phyloP scores from a whole-genome alignment of 1,139 yeast species.

The Taiozyma sp. region DNA sequence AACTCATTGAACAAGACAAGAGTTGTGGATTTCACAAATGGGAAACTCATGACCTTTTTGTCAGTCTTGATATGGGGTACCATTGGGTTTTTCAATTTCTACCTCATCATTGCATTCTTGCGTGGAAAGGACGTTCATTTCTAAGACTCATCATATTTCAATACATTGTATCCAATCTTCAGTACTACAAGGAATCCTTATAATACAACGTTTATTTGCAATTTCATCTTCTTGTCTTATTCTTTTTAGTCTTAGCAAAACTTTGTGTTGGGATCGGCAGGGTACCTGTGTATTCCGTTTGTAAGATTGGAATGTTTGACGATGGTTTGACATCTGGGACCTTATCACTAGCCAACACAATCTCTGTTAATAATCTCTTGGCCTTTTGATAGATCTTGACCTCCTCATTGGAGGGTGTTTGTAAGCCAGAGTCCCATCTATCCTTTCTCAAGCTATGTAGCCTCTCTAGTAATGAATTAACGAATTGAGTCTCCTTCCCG shows the following conservation, averaged over 20 bases:
- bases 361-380: conserved; percentile 44
- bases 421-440: conserved; percentile 41
- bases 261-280: conserved; percentile 58
- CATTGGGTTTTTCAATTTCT: conserved; percentile 69
- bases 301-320: conserved; percentile 56
- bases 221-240: conserved; percentile 18
- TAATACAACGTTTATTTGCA: neutral
- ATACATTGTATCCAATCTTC: no score
- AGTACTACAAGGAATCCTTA: neutral
- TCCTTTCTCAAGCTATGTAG: conserved; percentile 61
- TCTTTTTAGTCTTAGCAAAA: conserved; percentile 28
- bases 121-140: conserved; percentile 66
- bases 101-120: conserved; percentile 62
- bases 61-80: conserved; percentile 66
- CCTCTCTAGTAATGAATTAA: conserved; percentile 52
- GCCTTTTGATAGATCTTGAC: conserved; percentile 44
- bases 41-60: conserved; percentile 45
- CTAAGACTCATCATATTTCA: conserved; percentile 14
- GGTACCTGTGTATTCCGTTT: conserved; percentile 72
- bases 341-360: conserved; percentile 28
- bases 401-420: conserved; percentile 42
- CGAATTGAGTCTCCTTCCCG: conserved; percentile 47
- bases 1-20: conserved; percentile 3
- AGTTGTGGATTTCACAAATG: conserved; percentile 61
- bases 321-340: conserved; percentile 26